Evolutionary conservation across 805 yeast genomes (phyloP).

Genomic region (Lipomyces chichibuensis): DNA sequence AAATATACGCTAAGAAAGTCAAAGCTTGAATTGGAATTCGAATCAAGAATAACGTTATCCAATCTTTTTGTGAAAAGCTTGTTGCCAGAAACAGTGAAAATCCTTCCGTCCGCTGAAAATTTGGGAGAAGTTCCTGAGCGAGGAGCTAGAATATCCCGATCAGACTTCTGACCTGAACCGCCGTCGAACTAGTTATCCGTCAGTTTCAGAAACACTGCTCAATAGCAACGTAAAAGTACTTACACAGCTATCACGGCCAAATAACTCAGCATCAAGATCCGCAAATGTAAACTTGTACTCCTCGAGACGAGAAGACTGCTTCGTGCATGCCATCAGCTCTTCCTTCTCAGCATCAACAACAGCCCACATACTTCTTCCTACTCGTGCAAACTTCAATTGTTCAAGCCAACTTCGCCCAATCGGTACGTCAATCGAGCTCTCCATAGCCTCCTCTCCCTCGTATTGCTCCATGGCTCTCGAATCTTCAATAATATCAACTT

Average conservation of each 20-base stretch:
- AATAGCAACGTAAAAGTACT: background rate
- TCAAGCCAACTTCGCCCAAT: constrained; percentile 28
- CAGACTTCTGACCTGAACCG: background rate
- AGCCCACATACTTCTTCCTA: constrained; percentile 23
- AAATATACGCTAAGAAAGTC: constrained; percentile 17
- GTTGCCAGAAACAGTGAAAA: background rate
- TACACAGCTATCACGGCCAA: constrained; percentile 44
- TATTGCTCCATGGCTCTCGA: constrained; percentile 11
- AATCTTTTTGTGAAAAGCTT: background rate
- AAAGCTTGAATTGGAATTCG: background rate
- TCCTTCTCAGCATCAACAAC: constrained; percentile 14
- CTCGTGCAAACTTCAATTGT: constrained; percentile 17
- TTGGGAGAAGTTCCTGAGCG: constrained; percentile 4
- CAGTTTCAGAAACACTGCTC: background rate
- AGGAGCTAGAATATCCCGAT: background rate
- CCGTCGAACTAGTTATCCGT: background rate
- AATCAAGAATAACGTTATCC: background rate
- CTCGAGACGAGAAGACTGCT: constrained; percentile 8
- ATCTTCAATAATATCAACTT: constrained; percentile 8
- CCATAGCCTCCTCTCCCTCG: constrained; percentile 8
- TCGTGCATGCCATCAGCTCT: constrained; percentile 4
- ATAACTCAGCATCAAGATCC: constrained; percentile 54
- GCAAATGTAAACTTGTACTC: constrained; percentile 41
- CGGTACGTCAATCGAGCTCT: constrained; percentile 10
- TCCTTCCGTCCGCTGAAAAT: constrained; percentile 5